Evolutionary conservation across 441 rosid species (phyloP).

Genomic region (Gossypium lobatum): DNA sequence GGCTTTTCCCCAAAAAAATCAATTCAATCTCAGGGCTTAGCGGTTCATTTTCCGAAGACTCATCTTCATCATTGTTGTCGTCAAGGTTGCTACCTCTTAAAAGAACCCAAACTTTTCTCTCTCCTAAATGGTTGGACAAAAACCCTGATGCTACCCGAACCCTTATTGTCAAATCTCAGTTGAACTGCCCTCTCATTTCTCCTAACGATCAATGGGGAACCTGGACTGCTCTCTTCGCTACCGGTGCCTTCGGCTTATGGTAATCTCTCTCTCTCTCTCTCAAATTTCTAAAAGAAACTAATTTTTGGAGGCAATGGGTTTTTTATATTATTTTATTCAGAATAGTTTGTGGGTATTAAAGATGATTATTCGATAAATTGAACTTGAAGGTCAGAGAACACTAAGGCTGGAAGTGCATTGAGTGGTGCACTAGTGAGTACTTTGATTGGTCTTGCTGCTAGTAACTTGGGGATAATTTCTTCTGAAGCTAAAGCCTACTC

Average conservation of each 20-base stretch:
- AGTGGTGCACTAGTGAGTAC: slow-evolving; percentile 78
- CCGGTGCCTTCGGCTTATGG: slow-evolving; percentile 88
- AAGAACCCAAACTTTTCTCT: slow-evolving; percentile 26
- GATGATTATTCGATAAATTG: neutral
- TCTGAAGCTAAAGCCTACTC: slow-evolving; percentile 53
- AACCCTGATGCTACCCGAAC: slow-evolving; percentile 24
- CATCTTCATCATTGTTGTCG: neutral
- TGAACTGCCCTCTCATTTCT: slow-evolving; percentile 60
- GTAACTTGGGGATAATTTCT: slow-evolving; percentile 61
- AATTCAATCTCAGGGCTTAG: slow-evolving; percentile 2
- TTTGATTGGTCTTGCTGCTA: slow-evolving; percentile 65
- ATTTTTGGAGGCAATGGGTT: neutral
- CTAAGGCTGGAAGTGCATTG: slow-evolving; percentile 59
- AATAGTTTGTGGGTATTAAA: neutral
- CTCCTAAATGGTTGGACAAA: slow-evolving; percentile 11
- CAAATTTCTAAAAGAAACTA: neutral
- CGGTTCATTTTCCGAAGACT: neutral
- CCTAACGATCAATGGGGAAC: slow-evolving; percentile 77
- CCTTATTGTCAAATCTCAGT: slow-evolving; percentile 44
- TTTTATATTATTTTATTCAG: neutral
- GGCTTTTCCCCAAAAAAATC: slow-evolving; percentile 27
- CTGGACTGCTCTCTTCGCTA: slow-evolving; percentile 79
- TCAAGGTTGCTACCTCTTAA: slow-evolving; percentile 12
- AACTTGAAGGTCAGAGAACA: slow-evolving; percentile 67
- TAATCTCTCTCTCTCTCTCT: slow-evolving; percentile 17